phyloP scores from a whole-genome alignment of 1,284 basidiomycete species.

The Pseudozyma flocculosa region DNA sequence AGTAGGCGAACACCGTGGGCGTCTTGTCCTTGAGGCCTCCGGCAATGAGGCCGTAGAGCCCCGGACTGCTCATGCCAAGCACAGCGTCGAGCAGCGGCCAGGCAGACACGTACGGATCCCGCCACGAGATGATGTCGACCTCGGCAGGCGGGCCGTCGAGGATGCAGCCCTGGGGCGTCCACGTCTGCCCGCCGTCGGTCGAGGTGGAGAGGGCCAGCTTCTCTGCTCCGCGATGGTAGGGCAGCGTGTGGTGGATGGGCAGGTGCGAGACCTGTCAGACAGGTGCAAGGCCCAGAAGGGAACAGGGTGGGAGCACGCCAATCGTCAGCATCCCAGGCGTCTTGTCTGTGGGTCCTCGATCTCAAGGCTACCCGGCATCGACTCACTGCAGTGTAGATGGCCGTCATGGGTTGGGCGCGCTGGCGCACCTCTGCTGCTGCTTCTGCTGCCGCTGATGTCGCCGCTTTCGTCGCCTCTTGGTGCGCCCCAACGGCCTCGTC shows the following conservation, averaged over 20 bases:
- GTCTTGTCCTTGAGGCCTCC: conserved; percentile 34
- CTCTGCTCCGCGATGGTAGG: conserved; percentile 37
- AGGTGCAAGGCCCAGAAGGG: too few relatives aligned
- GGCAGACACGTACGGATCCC: conserved; percentile 35
- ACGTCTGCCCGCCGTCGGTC: conserved; percentile 32
- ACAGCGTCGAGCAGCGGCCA: conserved; percentile 37
- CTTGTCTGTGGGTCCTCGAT: too few relatives aligned
- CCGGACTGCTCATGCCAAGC: conserved; percentile 14
- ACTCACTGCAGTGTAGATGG: conserved; percentile 38
- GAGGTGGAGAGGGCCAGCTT: conserved; percentile 41
- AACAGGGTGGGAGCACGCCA: too few relatives aligned
- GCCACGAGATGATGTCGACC: conserved; percentile 38
- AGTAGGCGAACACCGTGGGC: conserved; percentile 40
- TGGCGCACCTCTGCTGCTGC: too few relatives aligned
- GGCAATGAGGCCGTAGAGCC: conserved; percentile 37
- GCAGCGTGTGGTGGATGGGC: conserved; percentile 40
- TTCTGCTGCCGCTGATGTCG: too few relatives aligned
- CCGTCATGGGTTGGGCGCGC: too few relatives aligned
- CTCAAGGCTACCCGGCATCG: too few relatives aligned
- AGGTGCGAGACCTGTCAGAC: conserved; percentile 24
- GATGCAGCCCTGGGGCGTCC: conserved; percentile 23
- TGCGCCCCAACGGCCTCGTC: too few relatives aligned
- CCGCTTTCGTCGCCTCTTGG: too few relatives aligned
- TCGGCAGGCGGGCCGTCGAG: conserved; percentile 30
- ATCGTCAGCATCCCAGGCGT: too few relatives aligned